Evolutionary conservation across 176 grass and related monocot species (phyloP), one percentile per base, ranked within the genome.

Genomic region (Thalia dealbata): DNA sequence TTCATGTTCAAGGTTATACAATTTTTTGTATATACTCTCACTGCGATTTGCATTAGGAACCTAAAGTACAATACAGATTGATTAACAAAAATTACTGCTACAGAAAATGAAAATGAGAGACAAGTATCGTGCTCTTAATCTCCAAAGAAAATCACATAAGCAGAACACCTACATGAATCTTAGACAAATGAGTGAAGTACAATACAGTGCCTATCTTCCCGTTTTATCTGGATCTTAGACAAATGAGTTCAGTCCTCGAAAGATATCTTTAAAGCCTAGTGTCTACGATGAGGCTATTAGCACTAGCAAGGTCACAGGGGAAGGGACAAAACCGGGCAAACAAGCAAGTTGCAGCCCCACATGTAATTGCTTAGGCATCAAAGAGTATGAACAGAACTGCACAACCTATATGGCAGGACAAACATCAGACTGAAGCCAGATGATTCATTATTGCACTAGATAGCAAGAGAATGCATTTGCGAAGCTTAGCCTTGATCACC

Each of bases 1-100:
- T 48, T 71, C 52, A 50, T 19, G n/a, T 61, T 27, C 29, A 71
- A 61, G 21, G 42, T 61, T 71, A 35, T 45, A 24, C 52, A 79
- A 44, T 13, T 27, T 27, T 71, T 50, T 61, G 54, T 79, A 79
- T 55, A 79, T 46, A 60, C 55, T 71, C 54, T 71, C 38, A 1
- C 8, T 28, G 30, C 42, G 27, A 46, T 30, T 22, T 44, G 28
- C 23, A 3, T 71, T 56, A 79, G 15, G 67, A 51, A 71, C 77
- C 77, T 79, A 54, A 60, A 61, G 61, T 48, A 15, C 26, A 59
- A 70, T 16, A 29, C 6, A 48, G 32, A 50, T 25, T 61, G 3
- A 28, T 22, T 12, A 78, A 52, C 32, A 27, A 60, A 27, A 48
- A n/a, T 3, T 15, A 60, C 27, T 13, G 18, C 16, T 14, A 50